Conservation (phyloP, 768 basidiomycete species). For the Naganishia vishniacii region DNA sequence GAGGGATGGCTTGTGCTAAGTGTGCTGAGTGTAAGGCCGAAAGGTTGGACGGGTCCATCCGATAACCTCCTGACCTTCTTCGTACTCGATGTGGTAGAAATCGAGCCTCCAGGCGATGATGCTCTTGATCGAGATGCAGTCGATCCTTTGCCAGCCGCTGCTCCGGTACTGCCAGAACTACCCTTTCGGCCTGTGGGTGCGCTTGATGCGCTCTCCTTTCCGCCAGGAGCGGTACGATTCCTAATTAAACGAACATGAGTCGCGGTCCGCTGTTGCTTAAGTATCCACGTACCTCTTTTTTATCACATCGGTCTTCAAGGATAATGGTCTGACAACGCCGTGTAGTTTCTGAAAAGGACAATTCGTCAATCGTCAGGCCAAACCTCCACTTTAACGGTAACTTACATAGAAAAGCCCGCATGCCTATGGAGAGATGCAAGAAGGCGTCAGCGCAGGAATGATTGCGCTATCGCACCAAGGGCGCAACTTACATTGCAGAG, state of each 20-base stretch:
- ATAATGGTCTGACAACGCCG: constrained; percentile 86
- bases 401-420: constrained; percentile 75
- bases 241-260: background rate
- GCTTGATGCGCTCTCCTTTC: constrained; percentile 15
- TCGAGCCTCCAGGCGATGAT: constrained; percentile 1
- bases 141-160: background rate
- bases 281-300: constrained; percentile 60
- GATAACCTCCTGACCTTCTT: constrained; percentile 9
- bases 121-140: background rate
- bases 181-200: background rate
- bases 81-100: background rate
- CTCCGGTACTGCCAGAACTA: constrained; percentile 5
- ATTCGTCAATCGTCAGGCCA: background rate
- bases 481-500: constrained; percentile 60
- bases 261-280: background rate
- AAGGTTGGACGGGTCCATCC: background rate
- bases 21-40: background rate
- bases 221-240: constrained; percentile 26
- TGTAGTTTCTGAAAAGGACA: constrained; percentile 62
- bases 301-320: constrained; percentile 93
- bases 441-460: background rate
- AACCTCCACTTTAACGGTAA: no score
- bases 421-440: constrained; percentile 54
- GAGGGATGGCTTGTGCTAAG: constrained; percentile 5
- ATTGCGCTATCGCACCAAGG: background rate